Evolutionary conservation across 75 land plant genomes (phyloP).

Genomic region (Ceratopteris richardii): DNA sequence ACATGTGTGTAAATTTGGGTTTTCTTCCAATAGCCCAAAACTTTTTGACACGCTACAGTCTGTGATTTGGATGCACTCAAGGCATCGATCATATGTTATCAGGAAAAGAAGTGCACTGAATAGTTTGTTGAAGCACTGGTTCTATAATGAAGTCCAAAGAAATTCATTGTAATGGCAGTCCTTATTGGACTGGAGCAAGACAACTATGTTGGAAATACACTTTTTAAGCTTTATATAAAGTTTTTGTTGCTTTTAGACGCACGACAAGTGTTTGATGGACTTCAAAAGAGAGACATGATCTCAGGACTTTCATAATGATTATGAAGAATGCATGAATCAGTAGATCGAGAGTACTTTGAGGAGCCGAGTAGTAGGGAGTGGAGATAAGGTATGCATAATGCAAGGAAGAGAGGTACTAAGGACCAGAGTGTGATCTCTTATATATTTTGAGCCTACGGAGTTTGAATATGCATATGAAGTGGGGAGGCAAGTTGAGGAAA

Average conservation of each 20-base stretch:
- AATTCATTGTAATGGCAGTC: too few relatives aligned
- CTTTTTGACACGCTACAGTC: neutral
- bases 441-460: too few relatives aligned
- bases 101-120: too few relatives aligned
- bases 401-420: too few relatives aligned
- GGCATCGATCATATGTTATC: neutral
- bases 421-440: too few relatives aligned
- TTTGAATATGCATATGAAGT: slow-evolving; percentile 85
- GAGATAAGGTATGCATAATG: too few relatives aligned
- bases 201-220: neutral
- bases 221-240: neutral
- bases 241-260: slow-evolving; percentile 1
- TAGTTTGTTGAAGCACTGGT: too few relatives aligned
- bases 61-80: neutral
- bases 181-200: neutral
- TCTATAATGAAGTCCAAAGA: too few relatives aligned
- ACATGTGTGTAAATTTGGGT: slow-evolving; percentile 8
- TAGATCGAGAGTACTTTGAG: too few relatives aligned
- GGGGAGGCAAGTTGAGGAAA: slow-evolving; percentile 81
- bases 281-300: slow-evolving; percentile 4
- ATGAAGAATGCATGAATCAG: too few relatives aligned
- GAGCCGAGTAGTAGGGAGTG: too few relatives aligned
- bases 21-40: neutral
- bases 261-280: neutral
- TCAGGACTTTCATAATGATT: slow-evolving; percentile 19